These are phyloP conservation scores for Phialophora macrospora DNA, from an alignment of 2,329 filamentous ascomycete genomes.

Conservation along the genomic window DNA sequence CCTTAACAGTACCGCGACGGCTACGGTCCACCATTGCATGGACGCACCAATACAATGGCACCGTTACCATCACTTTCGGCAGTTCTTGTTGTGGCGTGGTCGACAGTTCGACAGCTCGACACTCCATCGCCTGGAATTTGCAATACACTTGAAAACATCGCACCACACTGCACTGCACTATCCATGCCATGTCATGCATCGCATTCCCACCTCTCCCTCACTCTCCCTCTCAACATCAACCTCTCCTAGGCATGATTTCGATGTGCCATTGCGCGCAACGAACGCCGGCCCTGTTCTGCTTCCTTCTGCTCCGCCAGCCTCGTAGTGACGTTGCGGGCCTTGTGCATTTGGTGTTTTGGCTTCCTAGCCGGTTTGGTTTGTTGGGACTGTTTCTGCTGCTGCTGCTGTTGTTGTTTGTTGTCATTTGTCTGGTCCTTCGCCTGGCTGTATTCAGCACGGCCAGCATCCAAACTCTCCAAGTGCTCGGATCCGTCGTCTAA, in stretches of 20 bases:
- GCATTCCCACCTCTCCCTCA: not conserved
- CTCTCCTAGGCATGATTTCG: not conserved
- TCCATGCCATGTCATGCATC: not conserved
- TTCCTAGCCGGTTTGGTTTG: not conserved
- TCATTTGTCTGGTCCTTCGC: not conserved
- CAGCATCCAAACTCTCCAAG: not conserved
- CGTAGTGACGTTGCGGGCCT: conserved; percentile 1
- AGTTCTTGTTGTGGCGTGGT: too few species aligned
- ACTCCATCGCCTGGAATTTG: too few species aligned
- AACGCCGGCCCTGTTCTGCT: not conserved
- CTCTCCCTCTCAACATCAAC: not conserved
- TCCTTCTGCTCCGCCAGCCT: conserved; percentile 5
- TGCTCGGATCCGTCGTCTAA: not conserved
- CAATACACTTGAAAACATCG: too few species aligned
- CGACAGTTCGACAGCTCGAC: too few species aligned
- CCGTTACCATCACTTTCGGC: too few species aligned
- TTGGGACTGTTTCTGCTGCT: not conserved
- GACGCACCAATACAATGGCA: too few species aligned
- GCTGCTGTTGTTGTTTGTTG: not conserved
- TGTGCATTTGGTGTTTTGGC: not conserved
- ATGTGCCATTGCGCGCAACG: not conserved
- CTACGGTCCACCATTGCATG: too few species aligned
- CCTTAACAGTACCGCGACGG: too few species aligned
- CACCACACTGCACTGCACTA: too few species aligned
- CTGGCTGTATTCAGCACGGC: not conserved